phyloP scores from a whole-genome alignment of 208 protist genomes.

The Acanthamoeba lenticulata region DNA sequence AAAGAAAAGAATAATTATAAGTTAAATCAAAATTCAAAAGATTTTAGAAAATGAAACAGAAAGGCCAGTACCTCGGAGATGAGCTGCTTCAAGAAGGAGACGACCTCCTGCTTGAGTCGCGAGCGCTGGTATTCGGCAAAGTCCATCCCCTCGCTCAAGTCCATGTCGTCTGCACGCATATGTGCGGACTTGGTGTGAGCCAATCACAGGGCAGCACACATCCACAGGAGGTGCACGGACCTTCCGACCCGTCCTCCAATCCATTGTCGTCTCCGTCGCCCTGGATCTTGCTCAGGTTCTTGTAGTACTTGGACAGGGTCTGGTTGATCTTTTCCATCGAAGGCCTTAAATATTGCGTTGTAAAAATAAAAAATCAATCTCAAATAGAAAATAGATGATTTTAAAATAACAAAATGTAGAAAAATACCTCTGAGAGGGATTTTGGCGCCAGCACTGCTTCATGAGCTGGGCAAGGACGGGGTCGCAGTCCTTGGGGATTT shows the following conservation, averaged over 20 bases:
- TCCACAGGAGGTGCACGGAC: neutral
- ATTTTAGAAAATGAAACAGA: too few relatives aligned
- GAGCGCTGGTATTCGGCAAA: neutral
- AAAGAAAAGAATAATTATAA: too few relatives aligned
- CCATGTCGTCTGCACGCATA: neutral
- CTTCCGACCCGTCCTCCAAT: neutral
- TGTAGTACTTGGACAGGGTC: constrained; percentile 30
- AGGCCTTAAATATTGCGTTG: too few relatives aligned
- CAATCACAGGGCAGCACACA: too few relatives aligned
- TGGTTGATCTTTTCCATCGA: constrained; percentile 53
- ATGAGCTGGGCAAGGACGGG: constrained; percentile 31
- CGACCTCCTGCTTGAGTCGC: neutral
- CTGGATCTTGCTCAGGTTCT: constrained; percentile 44
- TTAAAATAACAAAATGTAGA: neutral
- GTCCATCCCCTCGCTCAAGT: neutral
- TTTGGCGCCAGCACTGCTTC: constrained; percentile 54
- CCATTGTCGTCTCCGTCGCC: neutral
- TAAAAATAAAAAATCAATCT: too few relatives aligned
- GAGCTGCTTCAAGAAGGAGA: constrained; percentile 42
- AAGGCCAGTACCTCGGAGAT: too few relatives aligned
- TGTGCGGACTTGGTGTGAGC: too few relatives aligned
- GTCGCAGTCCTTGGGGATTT: constrained; percentile 59
- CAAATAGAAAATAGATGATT: too few relatives aligned
- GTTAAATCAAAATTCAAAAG: too few relatives aligned
- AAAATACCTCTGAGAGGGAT: constrained; percentile 1